These are phyloP conservation scores for Dioszegia hungarica DNA, from an alignment of 768 basidiomycete genomes.

Conservation along the genomic window DNA sequence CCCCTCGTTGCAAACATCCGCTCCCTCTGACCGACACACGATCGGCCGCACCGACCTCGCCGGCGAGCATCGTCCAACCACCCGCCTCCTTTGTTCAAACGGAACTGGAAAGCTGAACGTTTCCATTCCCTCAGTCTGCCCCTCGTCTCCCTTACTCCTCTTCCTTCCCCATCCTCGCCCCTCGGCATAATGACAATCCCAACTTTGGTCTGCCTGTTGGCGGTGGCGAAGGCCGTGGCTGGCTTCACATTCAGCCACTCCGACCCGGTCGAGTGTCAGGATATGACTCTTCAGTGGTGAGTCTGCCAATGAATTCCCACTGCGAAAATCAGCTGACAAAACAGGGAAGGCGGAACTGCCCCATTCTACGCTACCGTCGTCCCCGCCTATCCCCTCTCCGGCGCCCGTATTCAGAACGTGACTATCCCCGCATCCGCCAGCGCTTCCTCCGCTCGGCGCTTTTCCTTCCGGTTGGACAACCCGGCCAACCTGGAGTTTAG, in stretches of 20 bases:
- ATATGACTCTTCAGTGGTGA: conserved; percentile 36
- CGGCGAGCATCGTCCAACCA: too few relatives aligned
- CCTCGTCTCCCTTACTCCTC: too few relatives aligned
- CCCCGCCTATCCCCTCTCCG: conserved; percentile 25
- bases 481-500: conserved; percentile 42
- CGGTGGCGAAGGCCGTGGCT: not conserved
- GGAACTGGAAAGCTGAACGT: too few relatives aligned
- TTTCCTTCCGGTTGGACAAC: conserved; percentile 25
- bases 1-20: too few relatives aligned
- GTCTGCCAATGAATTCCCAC: not conserved
- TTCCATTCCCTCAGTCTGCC: too few relatives aligned
- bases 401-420: conserved; percentile 23
- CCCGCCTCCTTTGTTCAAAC: too few relatives aligned
- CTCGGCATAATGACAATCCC: not conserved
- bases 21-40: too few relatives aligned
- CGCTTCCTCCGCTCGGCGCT: conserved; percentile 15
- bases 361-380: conserved; percentile 35
- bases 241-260: conserved; percentile 38
- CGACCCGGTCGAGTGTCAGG: conserved; percentile 40
- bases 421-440: conserved; percentile 31
- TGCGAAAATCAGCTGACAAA: not conserved
- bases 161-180: too few relatives aligned
- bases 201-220: not conserved
- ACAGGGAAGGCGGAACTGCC: conserved; percentile 29
- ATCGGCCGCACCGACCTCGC: too few relatives aligned